Evolutionary conservation across 306 rosid species (phyloP).

Genomic region (Casuarina equisetifolia): DNA sequence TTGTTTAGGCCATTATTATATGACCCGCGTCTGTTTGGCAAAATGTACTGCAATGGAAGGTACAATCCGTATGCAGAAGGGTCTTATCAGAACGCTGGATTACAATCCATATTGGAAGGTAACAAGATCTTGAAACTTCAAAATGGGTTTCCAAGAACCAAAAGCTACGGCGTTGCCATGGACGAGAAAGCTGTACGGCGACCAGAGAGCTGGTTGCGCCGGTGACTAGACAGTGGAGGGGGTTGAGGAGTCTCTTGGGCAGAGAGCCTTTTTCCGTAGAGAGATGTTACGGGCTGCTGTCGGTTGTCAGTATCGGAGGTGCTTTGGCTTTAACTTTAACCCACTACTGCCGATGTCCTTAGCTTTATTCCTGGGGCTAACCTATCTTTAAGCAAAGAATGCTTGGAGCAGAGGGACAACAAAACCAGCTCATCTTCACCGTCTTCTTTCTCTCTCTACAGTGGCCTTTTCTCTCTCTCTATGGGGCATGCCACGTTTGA

Average conservation of each 20-base stretch:
- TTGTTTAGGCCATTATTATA: too few relatives aligned
- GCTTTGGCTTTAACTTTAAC: conserved; percentile 46
- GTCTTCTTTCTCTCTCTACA: conserved; percentile 26
- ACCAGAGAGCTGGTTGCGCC: conserved; percentile 33
- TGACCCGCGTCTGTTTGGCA: too few relatives aligned
- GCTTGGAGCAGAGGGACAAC: conserved; percentile 71
- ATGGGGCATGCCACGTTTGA: conserved; percentile 46
- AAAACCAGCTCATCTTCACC: conserved; percentile 32
- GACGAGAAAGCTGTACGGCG: conserved; percentile 23
- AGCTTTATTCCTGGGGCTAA: conserved; percentile 80
- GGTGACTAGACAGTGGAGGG: conserved; percentile 49
- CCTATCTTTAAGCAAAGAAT: conserved; percentile 91
- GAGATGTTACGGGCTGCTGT: conserved; percentile 35
- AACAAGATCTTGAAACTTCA: conserved; percentile 38
- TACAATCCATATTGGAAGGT: conserved; percentile 48
- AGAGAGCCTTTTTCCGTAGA: conserved; percentile 12
- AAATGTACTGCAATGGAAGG: neutral
- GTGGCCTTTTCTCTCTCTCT: conserved; percentile 19
- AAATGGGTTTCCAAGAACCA: conserved; percentile 18
- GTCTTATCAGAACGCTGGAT: conserved; percentile 33
- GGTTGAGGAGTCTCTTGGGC: conserved; percentile 12
- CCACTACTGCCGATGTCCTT: conserved; percentile 38
- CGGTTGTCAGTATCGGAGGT: conserved; percentile 46
- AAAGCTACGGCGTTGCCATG: neutral
- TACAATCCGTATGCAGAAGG: conserved; percentile 24